Conservation (phyloP, 495 filamentous ascomycete species). For the Pseudevernia furfuracea region DNA sequence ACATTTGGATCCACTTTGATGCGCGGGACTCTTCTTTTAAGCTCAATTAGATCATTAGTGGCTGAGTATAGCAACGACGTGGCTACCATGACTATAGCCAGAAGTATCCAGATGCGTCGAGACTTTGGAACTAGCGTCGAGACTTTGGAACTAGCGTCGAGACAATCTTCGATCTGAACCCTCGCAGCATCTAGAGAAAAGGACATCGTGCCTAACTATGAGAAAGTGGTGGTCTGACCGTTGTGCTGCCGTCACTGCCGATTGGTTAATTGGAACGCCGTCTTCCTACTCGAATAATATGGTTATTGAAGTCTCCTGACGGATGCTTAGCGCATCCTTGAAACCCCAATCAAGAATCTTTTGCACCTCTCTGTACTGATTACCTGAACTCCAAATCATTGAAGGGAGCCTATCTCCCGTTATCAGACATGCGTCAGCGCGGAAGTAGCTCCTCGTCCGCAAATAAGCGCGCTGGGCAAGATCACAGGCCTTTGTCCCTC, state of each 20-base stretch:
- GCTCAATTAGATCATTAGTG: background rate
- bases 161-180: background rate
- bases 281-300: background rate
- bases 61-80: background rate
- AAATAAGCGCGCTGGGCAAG: background rate
- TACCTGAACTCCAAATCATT: too few species aligned
- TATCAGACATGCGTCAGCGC: background rate
- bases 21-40: background rate
- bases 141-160: background rate
- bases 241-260: background rate
- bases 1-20: background rate
- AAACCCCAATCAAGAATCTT: background rate
- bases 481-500: background rate
- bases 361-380: background rate
- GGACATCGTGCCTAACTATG: background rate
- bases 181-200: background rate
- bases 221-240: background rate
- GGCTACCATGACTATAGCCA: background rate
- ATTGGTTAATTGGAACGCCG: background rate
- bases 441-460: background rate
- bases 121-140: too few species aligned
- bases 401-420: background rate
- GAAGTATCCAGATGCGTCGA: background rate
- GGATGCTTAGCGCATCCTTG: background rate
- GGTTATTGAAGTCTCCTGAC: background rate